Evolutionary conservation across 345 rosid species (phyloP).

Genomic region (Rhodomyrtus tomentosa): DNA sequence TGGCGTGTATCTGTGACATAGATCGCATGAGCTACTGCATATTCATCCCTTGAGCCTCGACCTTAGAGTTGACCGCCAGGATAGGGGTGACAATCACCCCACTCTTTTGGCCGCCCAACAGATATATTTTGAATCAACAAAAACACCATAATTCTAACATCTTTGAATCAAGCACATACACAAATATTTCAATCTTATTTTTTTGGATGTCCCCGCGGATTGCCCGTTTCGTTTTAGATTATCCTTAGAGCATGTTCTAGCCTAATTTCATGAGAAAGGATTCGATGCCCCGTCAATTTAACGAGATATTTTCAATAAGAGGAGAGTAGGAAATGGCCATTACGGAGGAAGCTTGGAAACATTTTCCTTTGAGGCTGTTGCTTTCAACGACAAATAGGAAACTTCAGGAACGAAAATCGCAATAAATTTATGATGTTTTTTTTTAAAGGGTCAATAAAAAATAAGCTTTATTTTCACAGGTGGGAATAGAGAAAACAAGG

Average conservation of each 20-base stretch:
- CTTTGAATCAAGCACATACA: background rate
- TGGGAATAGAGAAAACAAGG: background rate
- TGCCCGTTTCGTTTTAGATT: background rate
- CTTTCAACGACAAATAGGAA: background rate
- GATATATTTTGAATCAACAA: background rate
- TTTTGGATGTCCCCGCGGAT: background rate
- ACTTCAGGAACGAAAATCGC: background rate
- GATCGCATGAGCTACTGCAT: background rate
- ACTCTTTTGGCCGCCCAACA: background rate
- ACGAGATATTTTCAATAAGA: background rate
- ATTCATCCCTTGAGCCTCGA: background rate
- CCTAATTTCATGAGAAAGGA: background rate
- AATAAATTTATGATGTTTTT: background rate
- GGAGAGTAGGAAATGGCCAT: background rate
- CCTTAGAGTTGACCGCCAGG: rapidly evolving
- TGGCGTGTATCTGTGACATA: no score
- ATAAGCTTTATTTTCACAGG: background rate
- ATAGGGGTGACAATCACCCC: background rate
- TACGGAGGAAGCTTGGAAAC: background rate
- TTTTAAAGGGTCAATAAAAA: background rate
- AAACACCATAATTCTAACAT: background rate
- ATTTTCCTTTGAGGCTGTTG: background rate
- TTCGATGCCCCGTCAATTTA: background rate
- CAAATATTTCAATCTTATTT: background rate
- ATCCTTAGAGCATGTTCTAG: background rate